Conservation (phyloP, 2,329 filamentous ascomycete species). For the Alternaria consortialis region DNA sequence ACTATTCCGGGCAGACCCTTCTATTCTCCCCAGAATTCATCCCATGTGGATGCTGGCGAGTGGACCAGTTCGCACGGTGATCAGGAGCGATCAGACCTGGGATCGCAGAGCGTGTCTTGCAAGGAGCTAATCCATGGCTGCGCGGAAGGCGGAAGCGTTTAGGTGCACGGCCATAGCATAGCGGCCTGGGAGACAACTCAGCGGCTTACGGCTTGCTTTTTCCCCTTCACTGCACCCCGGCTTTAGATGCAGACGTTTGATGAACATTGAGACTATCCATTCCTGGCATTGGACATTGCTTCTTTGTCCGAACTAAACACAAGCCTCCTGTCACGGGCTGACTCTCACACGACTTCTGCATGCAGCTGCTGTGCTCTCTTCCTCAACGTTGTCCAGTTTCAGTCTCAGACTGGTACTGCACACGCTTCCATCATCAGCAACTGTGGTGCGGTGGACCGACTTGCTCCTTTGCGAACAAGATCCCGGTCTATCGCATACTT, state of each 20-base stretch:
- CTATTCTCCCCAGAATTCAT: slow-evolving; percentile 26
- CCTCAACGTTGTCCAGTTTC: slow-evolving; percentile 44
- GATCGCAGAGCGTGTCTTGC: slow-evolving; percentile 34
- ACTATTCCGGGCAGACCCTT: slow-evolving; percentile 21
- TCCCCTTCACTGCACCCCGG: slow-evolving; percentile 39
- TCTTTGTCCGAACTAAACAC: slow-evolving; percentile 37
- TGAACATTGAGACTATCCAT: slow-evolving; percentile 40
- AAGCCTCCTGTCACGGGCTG: slow-evolving; percentile 42
- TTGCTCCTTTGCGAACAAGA: slow-evolving; percentile 31
- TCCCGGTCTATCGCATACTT: slow-evolving; percentile 35
- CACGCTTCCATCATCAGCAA: slow-evolving; percentile 39
- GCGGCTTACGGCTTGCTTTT: slow-evolving; percentile 40
- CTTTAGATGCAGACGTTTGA: slow-evolving; percentile 40
- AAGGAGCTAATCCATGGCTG: slow-evolving; percentile 31
- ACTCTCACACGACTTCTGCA: slow-evolving; percentile 40
- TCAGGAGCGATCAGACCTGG: slow-evolving; percentile 23
- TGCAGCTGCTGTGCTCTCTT: slow-evolving; percentile 47
- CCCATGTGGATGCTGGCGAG: slow-evolving; percentile 23
- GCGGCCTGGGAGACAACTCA: slow-evolving; percentile 29
- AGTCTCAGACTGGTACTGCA: slow-evolving; percentile 47
- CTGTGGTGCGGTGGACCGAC: slow-evolving; percentile 39
- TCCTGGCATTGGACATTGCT: slow-evolving; percentile 42
- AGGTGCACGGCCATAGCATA: slow-evolving; percentile 39
- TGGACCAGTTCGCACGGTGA: slow-evolving; percentile 32
- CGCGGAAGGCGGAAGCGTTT: slow-evolving; percentile 48